These are phyloP conservation scores for Chytriomyces sp. DNA, from an alignment of 192 early-diverging fungal species.

Conservation along the genomic window DNA sequence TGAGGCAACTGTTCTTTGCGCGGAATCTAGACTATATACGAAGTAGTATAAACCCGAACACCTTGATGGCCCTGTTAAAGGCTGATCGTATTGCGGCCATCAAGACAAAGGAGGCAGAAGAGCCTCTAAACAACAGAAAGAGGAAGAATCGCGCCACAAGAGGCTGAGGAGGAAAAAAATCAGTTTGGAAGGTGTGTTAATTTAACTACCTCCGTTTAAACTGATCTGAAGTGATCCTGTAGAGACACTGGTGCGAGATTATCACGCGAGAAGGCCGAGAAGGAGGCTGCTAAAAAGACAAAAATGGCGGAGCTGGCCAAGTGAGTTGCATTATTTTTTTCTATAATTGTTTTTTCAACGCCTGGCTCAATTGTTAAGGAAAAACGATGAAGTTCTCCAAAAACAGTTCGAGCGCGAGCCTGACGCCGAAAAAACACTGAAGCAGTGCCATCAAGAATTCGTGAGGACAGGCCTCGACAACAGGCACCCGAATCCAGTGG, in stretches of 20 bases:
- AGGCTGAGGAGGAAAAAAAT: slow-evolving; percentile 33
- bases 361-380: slow-evolving; percentile 14
- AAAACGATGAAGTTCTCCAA: slow-evolving; percentile 36
- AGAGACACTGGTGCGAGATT: slow-evolving; percentile 24
- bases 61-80: slow-evolving; percentile 73
- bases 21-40: no score
- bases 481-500: background rate
- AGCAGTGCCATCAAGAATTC: slow-evolving; percentile 16
- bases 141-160: slow-evolving; percentile 22
- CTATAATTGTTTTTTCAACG: background rate
- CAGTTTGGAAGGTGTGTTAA: slow-evolving; percentile 28
- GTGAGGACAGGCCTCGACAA: background rate
- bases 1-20: no score
- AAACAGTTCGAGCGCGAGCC: slow-evolving; percentile 32
- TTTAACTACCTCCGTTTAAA: no score
- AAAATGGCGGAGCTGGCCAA: slow-evolving; percentile 33
- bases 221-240: no score
- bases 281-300: slow-evolving; percentile 29
- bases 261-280: slow-evolving; percentile 28
- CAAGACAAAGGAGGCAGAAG: slow-evolving; percentile 56
- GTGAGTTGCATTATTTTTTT: slow-evolving; percentile 1
- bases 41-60: slow-evolving; percentile 58
- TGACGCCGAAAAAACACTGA: slow-evolving; percentile 29
- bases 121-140: slow-evolving; percentile 39
- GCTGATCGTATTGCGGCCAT: slow-evolving; percentile 65